Base-by-base conservation (phyloP, 192 early-diverging fungal genomes). In the Gaertneriomyces semiglobifer region DNA sequence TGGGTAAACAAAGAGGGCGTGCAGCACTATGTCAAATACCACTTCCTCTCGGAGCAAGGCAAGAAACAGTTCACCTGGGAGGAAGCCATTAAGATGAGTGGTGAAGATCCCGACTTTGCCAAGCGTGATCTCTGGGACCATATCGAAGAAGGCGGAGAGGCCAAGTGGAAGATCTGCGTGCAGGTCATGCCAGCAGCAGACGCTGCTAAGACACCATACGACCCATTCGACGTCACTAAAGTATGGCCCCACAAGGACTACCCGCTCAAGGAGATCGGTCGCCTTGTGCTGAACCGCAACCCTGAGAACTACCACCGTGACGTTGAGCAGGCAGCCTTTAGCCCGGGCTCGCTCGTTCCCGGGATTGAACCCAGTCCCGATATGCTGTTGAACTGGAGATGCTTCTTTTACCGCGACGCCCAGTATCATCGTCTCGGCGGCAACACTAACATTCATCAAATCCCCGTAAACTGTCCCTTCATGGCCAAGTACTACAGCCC, bases 241-340 rank as follows among this genome's bases (percentile, higher is more conserved):
- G 81, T 89, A 43, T 86, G 88, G 78, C 81, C 89, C 62, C 86
- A 93, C 64, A 84, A 89, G 77, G 80, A 90, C 57, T 87, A 86
- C 61, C 88, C 89, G 38, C 80, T 93, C 63, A 81, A 86, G 8
- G 83, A 86, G 62, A 84, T 92, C 19, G 92, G 90, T 48, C 87
- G 82, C 54, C 79, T 93, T 79, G 81, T 85, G 10, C 74, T 93
- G 71, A 82, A 93, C 81, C 83, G 86, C 67, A 91, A 90, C 81
- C 88, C 88, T 0, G 84, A 87, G 65, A 90, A 93, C 78, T 92
- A 90, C 81, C 91, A 91, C 81, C 85, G 90, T 61, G 89, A 93
- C 72, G 85, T 85, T 47, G 92, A 93, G 74, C 92, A 93, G 74
- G 79, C 80, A 10, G 90, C 89, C 3, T 91, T 93, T 80, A 84